Evolutionary conservation across 78 protist genomes (phyloP).

Genomic region (Speleostelium caveatum): DNA sequence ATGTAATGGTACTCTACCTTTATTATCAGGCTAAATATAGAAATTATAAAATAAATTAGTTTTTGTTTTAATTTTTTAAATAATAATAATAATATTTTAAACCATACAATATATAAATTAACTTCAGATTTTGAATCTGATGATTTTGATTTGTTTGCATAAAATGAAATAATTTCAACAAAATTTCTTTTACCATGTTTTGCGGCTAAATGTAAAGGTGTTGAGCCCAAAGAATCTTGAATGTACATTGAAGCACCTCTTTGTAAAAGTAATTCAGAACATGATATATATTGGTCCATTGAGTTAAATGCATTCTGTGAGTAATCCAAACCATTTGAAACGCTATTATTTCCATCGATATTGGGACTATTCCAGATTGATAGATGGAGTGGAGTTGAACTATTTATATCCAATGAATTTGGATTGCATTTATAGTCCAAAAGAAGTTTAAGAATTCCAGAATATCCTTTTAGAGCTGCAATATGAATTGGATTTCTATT

Average conservation of each 20-base stretch:
- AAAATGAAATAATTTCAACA: constrained; percentile 27
- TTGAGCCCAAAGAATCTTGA: constrained; percentile 58
- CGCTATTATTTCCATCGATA: background rate
- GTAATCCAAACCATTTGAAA: background rate
- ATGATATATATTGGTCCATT: constrained; percentile 36
- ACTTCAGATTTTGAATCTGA: constrained; percentile 23
- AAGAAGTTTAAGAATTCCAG: constrained; percentile 13
- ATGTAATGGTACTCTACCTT: constrained; percentile 68
- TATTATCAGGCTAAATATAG: constrained; percentile 38
- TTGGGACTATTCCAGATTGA: constrained; percentile 42
- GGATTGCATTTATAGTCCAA: constrained; percentile 22
- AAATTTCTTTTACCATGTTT: constrained; percentile 64
- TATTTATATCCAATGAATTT: constrained; percentile 19
- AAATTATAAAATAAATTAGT: background rate
- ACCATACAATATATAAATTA: constrained; percentile 35
- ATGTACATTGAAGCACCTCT: constrained; percentile 20
- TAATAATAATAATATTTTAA: background rate
- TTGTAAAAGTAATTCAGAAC: constrained; percentile 51
- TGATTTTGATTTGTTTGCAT: constrained; percentile 21
- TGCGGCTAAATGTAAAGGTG: constrained; percentile 60
- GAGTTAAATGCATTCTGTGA: background rate
- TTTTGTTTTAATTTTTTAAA: background rate
- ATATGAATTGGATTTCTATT: constrained; percentile 51
- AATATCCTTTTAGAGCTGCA: constrained; percentile 64
- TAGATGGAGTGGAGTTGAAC: constrained; percentile 63